Base-by-base conservation (phyloP, 2,329 filamentous ascomycete genomes). In the Albophoma yamanashiensis region DNA sequence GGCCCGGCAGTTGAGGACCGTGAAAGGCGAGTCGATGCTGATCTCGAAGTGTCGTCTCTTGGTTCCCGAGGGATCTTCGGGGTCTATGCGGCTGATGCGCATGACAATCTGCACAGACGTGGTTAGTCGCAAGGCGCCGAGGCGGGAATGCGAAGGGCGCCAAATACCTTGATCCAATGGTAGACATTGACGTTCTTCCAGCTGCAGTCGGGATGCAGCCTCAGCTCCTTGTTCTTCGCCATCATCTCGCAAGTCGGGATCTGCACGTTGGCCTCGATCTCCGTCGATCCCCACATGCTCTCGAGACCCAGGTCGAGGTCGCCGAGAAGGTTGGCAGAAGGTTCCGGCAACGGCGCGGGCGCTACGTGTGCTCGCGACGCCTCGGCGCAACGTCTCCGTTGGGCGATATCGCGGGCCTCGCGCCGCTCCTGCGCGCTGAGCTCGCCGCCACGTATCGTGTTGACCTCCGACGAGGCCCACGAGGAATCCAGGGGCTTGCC, bases 201-300 rank as follows among this genome's bases (percentile, higher is more conserved):
- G 60, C 91, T 96, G 59, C 91, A 96, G 70, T 96, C 92, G 58
- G 93, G 93, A 71, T 96, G 89, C 61, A 97, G 76, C 62, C 85
- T 82, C 43, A 83, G 60, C 11, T 73, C 73, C 70, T 81, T 82
- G 68, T 92, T 87, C 67, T 87, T 89, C 27, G 89, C 85, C 88
- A 95, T 92, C 69, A 88, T 87, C 66, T 90, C 85, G 70, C 92
- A 97, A 42, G 90, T 96, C 14, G 92, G 92, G 56, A 97, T 81
- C 75, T 96, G 91, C 12, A 96, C 91, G 63, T 89, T 94, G 79
- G 96, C 93, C 70, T 97, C 92, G 78, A 96, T 92, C 74, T 97
- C 92, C 0, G 92, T 96, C 25, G 92, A 89, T 0, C 90, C 92
- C 78, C 92, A 88, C 66, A 87, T 91, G 27, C 81, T 80, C 69